phyloP scores from a whole-genome alignment of 192 early-diverging fungal species.

The Backusella tuberculispora region DNA sequence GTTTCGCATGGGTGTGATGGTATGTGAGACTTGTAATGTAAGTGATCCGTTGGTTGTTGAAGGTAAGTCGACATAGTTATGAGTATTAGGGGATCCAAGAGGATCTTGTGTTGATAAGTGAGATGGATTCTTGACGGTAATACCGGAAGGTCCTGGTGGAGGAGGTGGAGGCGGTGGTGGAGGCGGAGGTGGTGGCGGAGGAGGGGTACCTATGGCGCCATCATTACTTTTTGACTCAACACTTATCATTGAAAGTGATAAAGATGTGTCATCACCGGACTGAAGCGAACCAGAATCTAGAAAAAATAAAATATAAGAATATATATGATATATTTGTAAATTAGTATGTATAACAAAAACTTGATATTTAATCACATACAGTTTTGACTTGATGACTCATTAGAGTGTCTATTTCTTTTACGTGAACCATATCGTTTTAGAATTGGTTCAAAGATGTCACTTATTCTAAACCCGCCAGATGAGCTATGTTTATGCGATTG shows the following conservation, averaged over 20 bases:
- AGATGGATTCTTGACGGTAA: slow-evolving; percentile 36
- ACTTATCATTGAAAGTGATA: background rate
- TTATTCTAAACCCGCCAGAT: background rate
- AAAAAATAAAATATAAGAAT: background rate
- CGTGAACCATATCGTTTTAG: background rate
- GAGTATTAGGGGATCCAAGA: no score
- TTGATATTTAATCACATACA: background rate
- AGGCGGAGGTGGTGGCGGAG: slow-evolving; percentile 33
- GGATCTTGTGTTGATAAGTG: slow-evolving; percentile 39
- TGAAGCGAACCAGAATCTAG: background rate
- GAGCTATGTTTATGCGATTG: background rate
- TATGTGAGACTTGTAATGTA: background rate
- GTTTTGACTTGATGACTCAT: background rate
- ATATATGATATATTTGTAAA: background rate
- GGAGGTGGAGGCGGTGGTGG: slow-evolving; percentile 44
- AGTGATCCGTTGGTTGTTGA: background rate
- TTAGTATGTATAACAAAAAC: background rate
- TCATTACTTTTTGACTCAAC: background rate
- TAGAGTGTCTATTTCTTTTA: background rate
- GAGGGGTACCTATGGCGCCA: slow-evolving; percentile 16
- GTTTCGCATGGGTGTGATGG: slow-evolving; percentile 28
- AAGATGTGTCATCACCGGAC: background rate
- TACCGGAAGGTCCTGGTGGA: slow-evolving; percentile 36
- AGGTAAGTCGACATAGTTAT: slow-evolving; percentile 31
- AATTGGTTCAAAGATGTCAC: slow-evolving; percentile 5